A percentile compares a stretch with the other conserved stretches of the same genome.
These are phyloP conservation scores for Alternaria sp. DNA, from an alignment of 2,329 filamentous ascomycete genomes.

Conservation along the genomic window DNA sequence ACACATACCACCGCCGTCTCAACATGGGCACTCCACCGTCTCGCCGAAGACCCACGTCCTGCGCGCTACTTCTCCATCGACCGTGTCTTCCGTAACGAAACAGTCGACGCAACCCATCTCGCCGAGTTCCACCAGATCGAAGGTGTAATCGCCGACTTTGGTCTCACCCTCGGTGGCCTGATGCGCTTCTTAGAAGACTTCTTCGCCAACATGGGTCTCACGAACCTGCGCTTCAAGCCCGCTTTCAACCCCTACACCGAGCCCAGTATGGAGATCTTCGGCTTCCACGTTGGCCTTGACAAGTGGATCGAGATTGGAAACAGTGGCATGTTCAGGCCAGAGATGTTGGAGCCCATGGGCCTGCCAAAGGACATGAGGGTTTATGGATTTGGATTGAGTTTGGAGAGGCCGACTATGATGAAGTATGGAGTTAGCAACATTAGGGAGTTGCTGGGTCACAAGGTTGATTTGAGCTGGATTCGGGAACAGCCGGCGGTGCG, in stretches of 20 bases:
- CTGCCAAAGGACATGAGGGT: conserved; percentile 90
- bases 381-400: conserved; percentile 89
- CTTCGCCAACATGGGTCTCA: conserved; percentile 95
- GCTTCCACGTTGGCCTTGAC: conserved; percentile 76
- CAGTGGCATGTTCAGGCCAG: conserved; percentile 97
- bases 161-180: conserved; percentile 86
- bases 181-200: conserved; percentile 96
- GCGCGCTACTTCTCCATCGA: conserved; percentile 99
- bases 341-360: conserved; percentile 97
- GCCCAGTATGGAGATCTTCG: conserved; percentile 95
- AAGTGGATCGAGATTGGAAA: conserved; percentile 94
- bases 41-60: conserved; percentile 82
- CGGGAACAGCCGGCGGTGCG: conserved; percentile 90
- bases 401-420: conserved; percentile 98
- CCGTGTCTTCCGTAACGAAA: conserved; percentile 97
- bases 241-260: conserved; percentile 86
- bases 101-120: conserved; percentile 94
- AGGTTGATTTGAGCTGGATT: conserved; percentile 93
- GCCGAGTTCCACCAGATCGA: conserved; percentile 99
- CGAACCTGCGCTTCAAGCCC: conserved; percentile 90
- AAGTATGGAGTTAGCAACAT: conserved; percentile 85
- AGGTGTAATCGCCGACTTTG: conserved; percentile 97
- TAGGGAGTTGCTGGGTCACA: conserved; percentile 90
- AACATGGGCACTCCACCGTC: conserved; percentile 87
- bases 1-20: conserved; percentile 96